Conservation (phyloP, 768 basidiomycete genomes). For the Phallus indusiatus region DNA sequence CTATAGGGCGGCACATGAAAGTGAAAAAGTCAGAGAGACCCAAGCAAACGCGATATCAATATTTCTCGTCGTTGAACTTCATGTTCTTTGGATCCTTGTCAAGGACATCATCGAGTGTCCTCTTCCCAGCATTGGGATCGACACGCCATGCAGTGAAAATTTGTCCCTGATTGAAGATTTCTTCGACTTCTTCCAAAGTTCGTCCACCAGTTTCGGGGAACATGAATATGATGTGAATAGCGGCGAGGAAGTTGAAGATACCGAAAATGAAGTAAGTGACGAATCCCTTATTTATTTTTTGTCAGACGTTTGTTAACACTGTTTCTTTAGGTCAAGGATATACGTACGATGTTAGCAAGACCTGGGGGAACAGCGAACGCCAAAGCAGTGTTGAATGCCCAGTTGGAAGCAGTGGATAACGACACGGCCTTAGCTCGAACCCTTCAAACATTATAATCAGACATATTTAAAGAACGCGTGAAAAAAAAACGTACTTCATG, state of each 20-base stretch:
- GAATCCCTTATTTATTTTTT: neutral
- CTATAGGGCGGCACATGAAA: no score
- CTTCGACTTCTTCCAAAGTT: constrained; percentile 72
- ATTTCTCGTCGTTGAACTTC: neutral
- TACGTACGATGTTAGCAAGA: constrained; percentile 57
- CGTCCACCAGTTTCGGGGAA: constrained; percentile 71
- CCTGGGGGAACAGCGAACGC: constrained; percentile 70
- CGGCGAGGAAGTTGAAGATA: constrained; percentile 64
- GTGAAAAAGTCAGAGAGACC: no score
- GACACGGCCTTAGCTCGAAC: constrained; percentile 55
- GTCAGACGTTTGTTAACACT: neutral
- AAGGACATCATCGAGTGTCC: constrained; percentile 43
- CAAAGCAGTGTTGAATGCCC: constrained; percentile 66
- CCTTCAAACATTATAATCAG: constrained; percentile 19
- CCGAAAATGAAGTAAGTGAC: constrained; percentile 69
- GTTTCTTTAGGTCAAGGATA: constrained; percentile 15
- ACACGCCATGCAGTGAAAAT: constrained; percentile 65
- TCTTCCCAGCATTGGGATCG: constrained; percentile 50
- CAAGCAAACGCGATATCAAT: neutral
- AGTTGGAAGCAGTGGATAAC: constrained; percentile 30
- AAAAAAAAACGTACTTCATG: constrained; percentile 23
- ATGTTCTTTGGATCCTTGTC: neutral
- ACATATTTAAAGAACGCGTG: neutral
- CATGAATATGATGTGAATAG: constrained; percentile 66
- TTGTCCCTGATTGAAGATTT: constrained; percentile 62